Conservation (phyloP, 2,329 filamentous ascomycete species). For the Colletotrichum gigasporum region DNA sequence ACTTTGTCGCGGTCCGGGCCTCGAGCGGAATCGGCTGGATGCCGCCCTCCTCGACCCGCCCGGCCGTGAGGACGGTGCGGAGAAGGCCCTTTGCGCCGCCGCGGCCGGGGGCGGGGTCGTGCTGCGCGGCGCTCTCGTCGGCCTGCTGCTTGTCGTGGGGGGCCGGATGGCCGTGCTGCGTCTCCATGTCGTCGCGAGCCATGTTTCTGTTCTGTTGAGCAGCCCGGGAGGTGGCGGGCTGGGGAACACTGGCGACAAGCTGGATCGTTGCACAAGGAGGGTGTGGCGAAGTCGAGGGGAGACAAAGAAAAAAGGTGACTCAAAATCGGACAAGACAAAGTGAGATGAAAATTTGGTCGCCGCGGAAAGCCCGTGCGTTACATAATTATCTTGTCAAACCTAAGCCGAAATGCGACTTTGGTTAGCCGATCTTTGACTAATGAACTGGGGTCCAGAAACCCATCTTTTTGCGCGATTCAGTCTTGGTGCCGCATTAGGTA, state of each 20-base stretch:
- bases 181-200: slow-evolving; percentile 19
- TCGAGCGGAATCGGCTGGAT: slow-evolving; percentile 41
- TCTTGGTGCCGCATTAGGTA: too few species aligned
- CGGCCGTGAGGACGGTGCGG: slow-evolving; percentile 21
- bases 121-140: background rate
- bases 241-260: too few species aligned
- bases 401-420: background rate
- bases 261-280: background rate
- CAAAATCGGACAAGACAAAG: background rate
- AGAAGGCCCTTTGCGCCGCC: slow-evolving; percentile 7
- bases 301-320: slow-evolving; percentile 2
- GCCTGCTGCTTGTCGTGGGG: slow-evolving; percentile 12
- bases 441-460: background rate
- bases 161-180: background rate
- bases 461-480: background rate
- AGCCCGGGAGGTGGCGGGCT: too few species aligned
- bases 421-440: slow-evolving; percentile 3
- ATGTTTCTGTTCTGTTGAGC: too few species aligned
- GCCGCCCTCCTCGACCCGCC: slow-evolving; percentile 41
- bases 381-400: slow-evolving; percentile 2
- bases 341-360: slow-evolving; percentile 2
- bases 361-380: background rate
- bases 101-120: background rate
- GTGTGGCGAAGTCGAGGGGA: background rate
- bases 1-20: slow-evolving; percentile 41